Evolutionary conservation across 2,329 filamentous ascomycete genomes (phyloP).

Genomic region (Penicillium sp.): DNA sequence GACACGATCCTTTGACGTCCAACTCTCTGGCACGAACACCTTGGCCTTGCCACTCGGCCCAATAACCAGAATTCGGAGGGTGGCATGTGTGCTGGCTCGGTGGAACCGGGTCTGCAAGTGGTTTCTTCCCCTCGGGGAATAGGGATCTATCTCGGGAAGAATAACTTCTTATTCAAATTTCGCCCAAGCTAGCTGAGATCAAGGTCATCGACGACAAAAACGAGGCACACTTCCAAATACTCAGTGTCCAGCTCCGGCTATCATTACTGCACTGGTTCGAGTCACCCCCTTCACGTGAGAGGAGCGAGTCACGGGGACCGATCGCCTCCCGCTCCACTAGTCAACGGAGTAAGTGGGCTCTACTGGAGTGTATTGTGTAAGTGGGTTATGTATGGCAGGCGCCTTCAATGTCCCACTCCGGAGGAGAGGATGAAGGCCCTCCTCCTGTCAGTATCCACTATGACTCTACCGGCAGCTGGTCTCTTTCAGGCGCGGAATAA

Average conservation of each 20-base stretch:
- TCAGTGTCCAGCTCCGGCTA: background rate
- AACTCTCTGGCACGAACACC: background rate
- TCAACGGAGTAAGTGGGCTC: background rate
- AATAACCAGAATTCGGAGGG: background rate
- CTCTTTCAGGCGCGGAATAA: background rate
- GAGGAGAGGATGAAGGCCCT: background rate
- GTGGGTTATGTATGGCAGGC: background rate
- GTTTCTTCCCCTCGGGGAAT: background rate
- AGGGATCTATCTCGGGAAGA: background rate
- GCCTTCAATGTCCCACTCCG: background rate
- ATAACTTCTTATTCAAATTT: background rate
- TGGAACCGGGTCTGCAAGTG: background rate
- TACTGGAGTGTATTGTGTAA: background rate
- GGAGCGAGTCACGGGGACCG: constrained; percentile 1
- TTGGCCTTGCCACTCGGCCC: background rate
- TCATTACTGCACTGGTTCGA: background rate
- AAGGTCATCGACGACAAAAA: background rate
- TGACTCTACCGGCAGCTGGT: background rate
- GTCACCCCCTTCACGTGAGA: background rate
- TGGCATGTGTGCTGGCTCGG: background rate
- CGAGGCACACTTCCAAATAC: background rate
- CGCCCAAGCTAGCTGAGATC: background rate
- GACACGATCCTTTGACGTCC: background rate
- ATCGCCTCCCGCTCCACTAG: constrained; percentile 3
- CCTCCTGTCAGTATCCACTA: background rate